Percentiles rank a stretch among this genome's conserved stretches.
Evolutionary conservation across 1,139 yeast species (phyloP).

Genomic region (Candida pseudoviswanathii): DNA sequence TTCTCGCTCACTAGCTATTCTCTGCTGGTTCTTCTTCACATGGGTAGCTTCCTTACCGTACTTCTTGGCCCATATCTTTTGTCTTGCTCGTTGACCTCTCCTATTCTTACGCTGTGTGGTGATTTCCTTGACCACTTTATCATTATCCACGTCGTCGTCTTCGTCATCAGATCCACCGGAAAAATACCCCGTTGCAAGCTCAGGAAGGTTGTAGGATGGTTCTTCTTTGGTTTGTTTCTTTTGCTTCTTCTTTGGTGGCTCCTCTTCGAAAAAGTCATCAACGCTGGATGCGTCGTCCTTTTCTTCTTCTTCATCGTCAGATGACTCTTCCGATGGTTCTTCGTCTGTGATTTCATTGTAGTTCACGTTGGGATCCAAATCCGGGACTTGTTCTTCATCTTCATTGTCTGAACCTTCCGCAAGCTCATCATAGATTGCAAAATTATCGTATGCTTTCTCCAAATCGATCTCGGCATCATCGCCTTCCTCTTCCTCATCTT

Average conservation of each 20-base stretch:
- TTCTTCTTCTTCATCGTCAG: constrained; percentile 19
- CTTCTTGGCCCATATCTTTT: constrained; percentile 92
- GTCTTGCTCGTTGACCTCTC: constrained; percentile 96
- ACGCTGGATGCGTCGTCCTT: constrained; percentile 18
- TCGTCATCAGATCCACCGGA: constrained; percentile 79
- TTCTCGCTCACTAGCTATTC: constrained; percentile 56
- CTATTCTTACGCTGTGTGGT: constrained; percentile 71
- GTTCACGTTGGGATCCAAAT: constrained; percentile 44
- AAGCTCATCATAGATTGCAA: constrained; percentile 52
- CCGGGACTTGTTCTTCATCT: constrained; percentile 37
- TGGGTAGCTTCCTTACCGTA: constrained; percentile 87
- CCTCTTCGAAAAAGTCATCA: constrained; percentile 45
- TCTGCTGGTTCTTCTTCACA: constrained; percentile 61
- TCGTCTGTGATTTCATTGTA: constrained; percentile 68
- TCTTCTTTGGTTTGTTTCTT: constrained; percentile 19
- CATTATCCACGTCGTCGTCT: constrained; percentile 53
- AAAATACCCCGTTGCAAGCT: constrained; percentile 72
- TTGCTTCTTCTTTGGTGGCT: constrained; percentile 11
- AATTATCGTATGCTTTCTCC: constrained; percentile 27
- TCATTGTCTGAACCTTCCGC: constrained; percentile 61
- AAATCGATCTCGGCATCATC: constrained; percentile 21
- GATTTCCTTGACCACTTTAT: constrained; percentile 58
- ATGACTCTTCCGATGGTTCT: constrained; percentile 46
- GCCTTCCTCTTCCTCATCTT: constrained; percentile 22
- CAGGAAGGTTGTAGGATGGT: constrained; percentile 55